Conservation (phyloP, 208 protist genomes). For the Acanthamoeba castellanii region DNA sequence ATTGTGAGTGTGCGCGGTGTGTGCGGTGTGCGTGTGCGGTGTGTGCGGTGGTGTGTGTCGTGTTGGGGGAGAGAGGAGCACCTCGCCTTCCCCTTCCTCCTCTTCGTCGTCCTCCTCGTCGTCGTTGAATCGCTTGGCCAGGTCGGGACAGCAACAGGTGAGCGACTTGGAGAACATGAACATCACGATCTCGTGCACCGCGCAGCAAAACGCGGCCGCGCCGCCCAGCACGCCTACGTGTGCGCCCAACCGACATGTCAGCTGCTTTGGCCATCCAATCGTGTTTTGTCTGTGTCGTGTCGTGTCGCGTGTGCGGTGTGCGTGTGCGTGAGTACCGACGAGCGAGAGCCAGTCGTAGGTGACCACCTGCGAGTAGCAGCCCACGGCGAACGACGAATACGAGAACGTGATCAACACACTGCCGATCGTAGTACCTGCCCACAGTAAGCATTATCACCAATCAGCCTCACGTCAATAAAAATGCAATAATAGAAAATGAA, state of each 20-base stretch:
- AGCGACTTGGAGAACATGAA: neutral
- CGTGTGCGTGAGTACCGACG: neutral
- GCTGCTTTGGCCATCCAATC: too few relatives aligned
- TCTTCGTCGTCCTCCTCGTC: neutral
- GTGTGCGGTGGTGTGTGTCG: neutral
- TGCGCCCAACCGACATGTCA: too few relatives aligned
- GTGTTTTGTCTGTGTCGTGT: neutral
- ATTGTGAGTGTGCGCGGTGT: too few relatives aligned
- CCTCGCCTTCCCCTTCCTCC: neutral
- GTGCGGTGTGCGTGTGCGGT: too few relatives aligned
- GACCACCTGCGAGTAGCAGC: neutral
- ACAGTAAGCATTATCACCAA: neutral
- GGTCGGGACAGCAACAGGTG: neutral
- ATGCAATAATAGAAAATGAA: neutral
- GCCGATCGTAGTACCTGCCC: neutral
- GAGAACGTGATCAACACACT: neutral
- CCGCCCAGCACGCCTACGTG: neutral
- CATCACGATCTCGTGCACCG: conserved; percentile 39
- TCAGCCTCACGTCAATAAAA: neutral
- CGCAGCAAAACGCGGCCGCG: neutral
- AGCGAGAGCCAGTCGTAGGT: conserved; percentile 32
- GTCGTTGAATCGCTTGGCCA: neutral
- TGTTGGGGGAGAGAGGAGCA: neutral
- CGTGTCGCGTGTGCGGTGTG: neutral
- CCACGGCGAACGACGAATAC: neutral